Evolutionary conservation across 106 monocot species (phyloP).

Genomic region (Amphibolis antarctica): DNA sequence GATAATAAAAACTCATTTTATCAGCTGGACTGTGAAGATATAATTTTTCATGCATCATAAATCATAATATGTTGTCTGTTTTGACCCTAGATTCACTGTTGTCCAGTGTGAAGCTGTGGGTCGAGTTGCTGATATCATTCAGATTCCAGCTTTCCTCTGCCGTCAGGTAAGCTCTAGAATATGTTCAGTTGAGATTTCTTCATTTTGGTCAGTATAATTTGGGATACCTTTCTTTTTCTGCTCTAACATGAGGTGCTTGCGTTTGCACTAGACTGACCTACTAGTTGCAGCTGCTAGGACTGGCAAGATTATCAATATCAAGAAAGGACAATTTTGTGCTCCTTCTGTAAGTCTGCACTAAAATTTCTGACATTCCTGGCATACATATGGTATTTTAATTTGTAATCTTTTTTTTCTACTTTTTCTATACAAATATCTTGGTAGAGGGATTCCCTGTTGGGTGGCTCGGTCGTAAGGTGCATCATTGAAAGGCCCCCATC

Average conservation of each 20-base stretch:
- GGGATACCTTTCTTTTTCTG: not conserved
- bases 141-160: constrained; percentile 96
- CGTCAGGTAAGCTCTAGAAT: constrained; percentile 51
- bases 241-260: constrained; percentile 3
- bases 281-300: constrained; percentile 94
- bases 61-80: not conserved
- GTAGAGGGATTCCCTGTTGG: too few relatives aligned
- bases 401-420: too few relatives aligned
- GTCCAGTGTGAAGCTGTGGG: constrained; percentile 92
- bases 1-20: too few relatives aligned
- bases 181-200: not conserved
- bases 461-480: too few relatives aligned
- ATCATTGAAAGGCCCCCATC: too few relatives aligned
- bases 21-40: not conserved
- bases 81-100: constrained; percentile 2
- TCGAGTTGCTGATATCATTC: constrained; percentile 88
- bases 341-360: constrained; percentile 61
- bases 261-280: constrained; percentile 70
- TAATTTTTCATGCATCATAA: not conserved
- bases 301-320: constrained; percentile 91
- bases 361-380: too few relatives aligned
- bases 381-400: too few relatives aligned
- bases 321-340: constrained; percentile 99
- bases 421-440: too few relatives aligned
- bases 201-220: not conserved